Percentiles rank a stretch among this genome's conserved stretches.
These are phyloP conservation scores for Cerrena zonata DNA, from an alignment of 1,284 basidiomycete species.

Conservation along the genomic window DNA sequence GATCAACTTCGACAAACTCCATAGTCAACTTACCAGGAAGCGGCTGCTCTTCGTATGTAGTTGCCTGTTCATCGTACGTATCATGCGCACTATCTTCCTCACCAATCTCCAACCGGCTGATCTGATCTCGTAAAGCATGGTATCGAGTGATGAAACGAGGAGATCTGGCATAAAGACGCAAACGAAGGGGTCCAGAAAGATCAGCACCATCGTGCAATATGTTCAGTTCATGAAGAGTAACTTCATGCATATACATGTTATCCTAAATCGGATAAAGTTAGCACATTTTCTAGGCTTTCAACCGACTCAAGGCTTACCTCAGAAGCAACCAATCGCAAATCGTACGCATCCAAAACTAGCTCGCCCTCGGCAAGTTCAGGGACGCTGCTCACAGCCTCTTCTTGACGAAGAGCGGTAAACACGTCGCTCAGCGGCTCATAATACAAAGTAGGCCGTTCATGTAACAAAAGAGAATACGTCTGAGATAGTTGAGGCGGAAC, in stretches of 20 bases:
- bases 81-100: conserved; percentile 5
- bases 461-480: conserved; percentile 40
- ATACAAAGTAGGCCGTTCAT: conserved; percentile 60
- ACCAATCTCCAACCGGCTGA: conserved; percentile 39
- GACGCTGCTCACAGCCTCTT: conserved; percentile 43
- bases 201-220: conserved; percentile 63
- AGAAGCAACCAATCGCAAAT: conserved; percentile 55
- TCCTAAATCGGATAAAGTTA: conserved; percentile 40
- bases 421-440: conserved; percentile 65
- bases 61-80: background rate
- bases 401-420: conserved; percentile 62
- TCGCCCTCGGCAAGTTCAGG: conserved; percentile 52
- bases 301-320: conserved; percentile 44
- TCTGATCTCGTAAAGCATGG: conserved; percentile 54
- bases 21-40: background rate
- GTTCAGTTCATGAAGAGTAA: conserved; percentile 68
- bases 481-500: conserved; percentile 15
- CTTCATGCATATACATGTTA: conserved; percentile 64
- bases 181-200: conserved; percentile 56
- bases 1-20: no score
- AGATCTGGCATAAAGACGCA: conserved; percentile 43
- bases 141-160: conserved; percentile 68
- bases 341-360: conserved; percentile 61
- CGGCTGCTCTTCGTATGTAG: background rate
- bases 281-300: background rate